A percentile compares a stretch with the other conserved stretches of the same genome.
Conservation (phyloP, 768 basidiomycete species). For the Suillus ampliporus region DNA sequence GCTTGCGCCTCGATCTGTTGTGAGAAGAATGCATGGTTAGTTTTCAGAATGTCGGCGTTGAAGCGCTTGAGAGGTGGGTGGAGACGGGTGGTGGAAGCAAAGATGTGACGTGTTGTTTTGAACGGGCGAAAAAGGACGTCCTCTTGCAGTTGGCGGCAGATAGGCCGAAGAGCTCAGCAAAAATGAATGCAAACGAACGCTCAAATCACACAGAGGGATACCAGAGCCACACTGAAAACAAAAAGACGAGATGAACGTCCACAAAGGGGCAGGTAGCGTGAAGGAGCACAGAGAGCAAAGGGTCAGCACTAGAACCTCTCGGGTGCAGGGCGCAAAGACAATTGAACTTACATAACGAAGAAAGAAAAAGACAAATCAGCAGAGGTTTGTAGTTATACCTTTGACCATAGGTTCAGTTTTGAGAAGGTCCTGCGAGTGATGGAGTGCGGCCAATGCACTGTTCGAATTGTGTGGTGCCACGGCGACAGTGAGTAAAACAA, state of each 20-base stretch:
- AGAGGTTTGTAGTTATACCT: slow-evolving; percentile 30
- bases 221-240: slow-evolving; percentile 24
- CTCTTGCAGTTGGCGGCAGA: slow-evolving; percentile 29
- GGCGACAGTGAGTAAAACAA: slow-evolving; percentile 28
- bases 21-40: slow-evolving; percentile 43
- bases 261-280: slow-evolving; percentile 31
- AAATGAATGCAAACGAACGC: slow-evolving; percentile 20
- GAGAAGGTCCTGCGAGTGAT: slow-evolving; percentile 27
- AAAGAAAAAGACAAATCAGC: slow-evolving; percentile 21
- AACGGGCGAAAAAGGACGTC: slow-evolving; percentile 33
- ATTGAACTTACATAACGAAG: slow-evolving; percentile 43
- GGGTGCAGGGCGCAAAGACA: slow-evolving; percentile 27
- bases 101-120: slow-evolving; percentile 31
- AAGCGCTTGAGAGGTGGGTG: slow-evolving; percentile 27
- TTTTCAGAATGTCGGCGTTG: slow-evolving; percentile 18
- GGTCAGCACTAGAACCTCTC: slow-evolving; percentile 28
- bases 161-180: slow-evolving; percentile 23
- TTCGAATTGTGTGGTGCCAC: slow-evolving; percentile 31
- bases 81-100: slow-evolving; percentile 28
- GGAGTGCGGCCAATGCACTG: slow-evolving; percentile 26
- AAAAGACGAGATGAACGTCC: slow-evolving; percentile 25
- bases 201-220: slow-evolving; percentile 29
- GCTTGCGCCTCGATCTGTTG: slow-evolving; percentile 54
- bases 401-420: slow-evolving; percentile 34
- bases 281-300: slow-evolving; percentile 18